phyloP scores from a whole-genome alignment of 345 rosid genomes.

The Turritis glabra region DNA sequence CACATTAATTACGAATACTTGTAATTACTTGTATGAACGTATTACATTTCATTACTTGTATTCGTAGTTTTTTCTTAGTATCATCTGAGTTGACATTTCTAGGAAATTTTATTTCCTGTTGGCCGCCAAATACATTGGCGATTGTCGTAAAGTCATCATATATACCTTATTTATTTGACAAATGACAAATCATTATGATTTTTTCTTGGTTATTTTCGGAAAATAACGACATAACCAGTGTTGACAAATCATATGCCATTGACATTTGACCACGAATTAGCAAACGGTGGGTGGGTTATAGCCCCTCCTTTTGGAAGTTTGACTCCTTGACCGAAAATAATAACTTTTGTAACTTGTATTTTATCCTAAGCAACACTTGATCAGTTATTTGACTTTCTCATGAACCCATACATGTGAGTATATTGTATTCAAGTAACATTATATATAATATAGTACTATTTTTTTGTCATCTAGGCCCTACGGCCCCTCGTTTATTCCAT shows the following conservation, averaged over 20 bases:
- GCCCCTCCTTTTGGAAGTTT: neutral
- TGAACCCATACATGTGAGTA: neutral
- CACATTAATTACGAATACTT: too few relatives aligned
- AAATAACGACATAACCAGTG: neutral
- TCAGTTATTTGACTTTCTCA: neutral
- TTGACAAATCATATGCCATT: neutral
- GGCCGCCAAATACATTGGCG: neutral
- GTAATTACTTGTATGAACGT: too few relatives aligned
- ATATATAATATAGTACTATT: neutral
- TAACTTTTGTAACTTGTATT: neutral
- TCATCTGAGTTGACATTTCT: neutral
- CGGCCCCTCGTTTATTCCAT: too few relatives aligned
- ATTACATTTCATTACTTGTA: too few relatives aligned
- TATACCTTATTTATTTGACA: neutral
- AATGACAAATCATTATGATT: neutral
- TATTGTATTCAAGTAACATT: neutral
- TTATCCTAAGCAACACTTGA: neutral
- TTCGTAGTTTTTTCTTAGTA: too few relatives aligned
- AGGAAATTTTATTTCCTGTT: neutral
- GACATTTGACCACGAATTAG: neutral
- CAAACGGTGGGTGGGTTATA: neutral
- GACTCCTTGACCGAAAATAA: neutral
- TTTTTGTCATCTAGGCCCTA: too few relatives aligned
- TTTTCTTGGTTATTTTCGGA: neutral
- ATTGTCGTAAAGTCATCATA: neutral